Base-by-base conservation (phyloP, 2,329 filamentous ascomycete genomes). In the Penicillium verrucosum region DNA sequence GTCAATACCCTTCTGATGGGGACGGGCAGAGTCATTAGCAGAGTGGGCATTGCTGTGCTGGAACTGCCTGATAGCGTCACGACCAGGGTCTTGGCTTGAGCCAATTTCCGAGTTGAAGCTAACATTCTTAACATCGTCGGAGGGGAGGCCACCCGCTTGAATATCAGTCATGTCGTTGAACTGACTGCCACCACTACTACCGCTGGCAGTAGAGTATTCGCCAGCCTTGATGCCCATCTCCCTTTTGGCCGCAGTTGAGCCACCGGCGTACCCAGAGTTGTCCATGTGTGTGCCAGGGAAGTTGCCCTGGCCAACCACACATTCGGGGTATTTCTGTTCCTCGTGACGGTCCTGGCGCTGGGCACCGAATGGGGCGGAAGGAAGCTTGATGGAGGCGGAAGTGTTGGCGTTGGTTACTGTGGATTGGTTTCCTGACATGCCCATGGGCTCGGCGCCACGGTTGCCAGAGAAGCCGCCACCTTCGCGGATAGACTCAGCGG, bases 401-500 rank as follows among this genome's bases (percentile, higher is more conserved):
- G 78, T 83, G 72, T 85, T 77, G 57, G 78, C 82, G 62, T 75
- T 86, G 70, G 81, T 82, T 50, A 82, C 77, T 21, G 80, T 86
- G 34, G 79, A 83, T 45, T 80, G 78, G n/a, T 65, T 63, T 41
- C 82, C 81, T 9, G 77, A 75, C 48, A 85, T 81, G 14, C 74
- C 70, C 32, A 77, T 75, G 6, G 78, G 78, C 40, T 79, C 77
- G 18, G 80, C 78, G 59, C 81, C 77, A 25, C 79, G 77, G 74
- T 90, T 89, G 55, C 80, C 71, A 40, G 81, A 76, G 65, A 89
- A 90, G 12, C 72, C 76, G 61, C 88, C 89, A 56, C 81, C 81
- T 23, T 77, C 64, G 45, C 79, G 76, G 57, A 85, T 75, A 0
- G 89, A 94, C 67, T 93, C 87, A 57, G 85, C 87, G 11, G 90